A percentile compares a stretch with the other conserved stretches of the same genome.
These are phyloP conservation scores for Penicillium macrosclerotiorum DNA, from an alignment of 495 filamentous ascomycete species.

Conservation along the genomic window DNA sequence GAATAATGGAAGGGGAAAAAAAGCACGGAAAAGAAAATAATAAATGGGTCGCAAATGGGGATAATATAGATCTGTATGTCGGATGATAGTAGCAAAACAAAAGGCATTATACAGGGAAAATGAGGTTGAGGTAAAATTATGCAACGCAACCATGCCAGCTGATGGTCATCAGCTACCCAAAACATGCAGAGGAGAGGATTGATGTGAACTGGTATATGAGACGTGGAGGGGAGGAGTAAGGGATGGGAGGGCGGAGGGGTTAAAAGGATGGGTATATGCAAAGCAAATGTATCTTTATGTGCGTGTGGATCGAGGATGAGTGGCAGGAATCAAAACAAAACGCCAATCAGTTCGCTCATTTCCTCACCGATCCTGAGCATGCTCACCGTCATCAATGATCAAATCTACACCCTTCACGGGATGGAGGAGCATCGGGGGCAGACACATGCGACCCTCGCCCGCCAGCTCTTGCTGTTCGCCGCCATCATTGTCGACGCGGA, in stretches of 20 bases:
- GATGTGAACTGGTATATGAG: background rate
- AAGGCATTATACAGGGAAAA: conserved; percentile 23
- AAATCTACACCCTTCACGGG: conserved; percentile 85
- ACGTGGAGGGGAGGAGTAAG: background rate
- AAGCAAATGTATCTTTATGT: background rate
- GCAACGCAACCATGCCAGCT: conserved; percentile 12
- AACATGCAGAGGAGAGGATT: conserved; percentile 2
- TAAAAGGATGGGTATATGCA: background rate
- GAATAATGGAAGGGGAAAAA: too few species aligned
- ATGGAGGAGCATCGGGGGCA: conserved; percentile 89
- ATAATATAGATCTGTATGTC: conserved; percentile 5
- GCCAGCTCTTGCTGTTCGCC: conserved; percentile 78
- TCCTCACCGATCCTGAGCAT: conserved; percentile 23
- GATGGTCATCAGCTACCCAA: conserved; percentile 11
- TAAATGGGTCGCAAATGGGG: background rate
- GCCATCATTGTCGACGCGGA: conserved; percentile 79
- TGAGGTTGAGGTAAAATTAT: background rate
- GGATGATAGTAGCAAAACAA: too few species aligned
- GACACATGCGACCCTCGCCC: conserved; percentile 87
- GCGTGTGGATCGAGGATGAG: too few species aligned
- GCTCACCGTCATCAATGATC: conserved; percentile 58
- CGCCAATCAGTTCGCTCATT: background rate
- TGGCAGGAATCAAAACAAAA: too few species aligned
- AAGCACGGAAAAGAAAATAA: background rate
- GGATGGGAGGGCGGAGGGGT: background rate